Evolutionary conservation across 148 eudicot species (phyloP), one percentile per base, ranked within the genome.

Genomic region (Drosera capensis): DNA sequence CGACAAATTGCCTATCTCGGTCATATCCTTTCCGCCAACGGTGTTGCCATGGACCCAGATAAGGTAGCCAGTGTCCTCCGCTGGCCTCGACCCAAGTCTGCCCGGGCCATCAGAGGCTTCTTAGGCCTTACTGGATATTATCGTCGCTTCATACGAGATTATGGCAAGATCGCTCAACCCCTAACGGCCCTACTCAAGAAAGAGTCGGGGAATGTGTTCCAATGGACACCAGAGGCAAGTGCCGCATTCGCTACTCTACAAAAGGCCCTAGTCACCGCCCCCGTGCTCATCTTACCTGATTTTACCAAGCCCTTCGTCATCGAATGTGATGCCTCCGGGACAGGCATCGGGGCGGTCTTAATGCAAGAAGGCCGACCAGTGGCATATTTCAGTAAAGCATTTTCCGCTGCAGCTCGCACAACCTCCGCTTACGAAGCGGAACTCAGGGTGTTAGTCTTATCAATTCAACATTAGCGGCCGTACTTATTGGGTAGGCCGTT

Each of bases 121-220:
- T 13, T 49, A 1, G 53, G 41, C 1, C 6, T 49, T 8, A 21
- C 24, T 0, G 53, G 53, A 3, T 49, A 49, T 14, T 49, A 49
- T n/a, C 13, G 16, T 0, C 9, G 20, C 5, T 49, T 49, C 13
- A 34, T 49, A 0, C 20, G 6, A 8, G 40, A 16, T 0, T 49
- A 31, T 22, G 53, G 21, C 3, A 1, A 1, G 7, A 8, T 49
- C 0, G 15, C 41, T 5, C 8, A 6, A 0, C 53, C 53, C 0
- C 26, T 49, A 0, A 31, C 16, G 3, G 41, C 31, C 4, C 28
- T 20, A 5, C 25, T 31, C 0, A 18, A 14, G 2, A 23, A 25
- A 14, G 29, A 1, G 2, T 15, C 35, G 12, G 12, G 14, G 2
- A 15, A 24, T 2, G 2, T 17, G 11, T 45, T 12, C 14, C 9